Percentiles rank a stretch among this genome's conserved stretches.
phyloP scores from a whole-genome alignment of 352 stramenopile genomes.

The Elongisporangium anandrum region DNA sequence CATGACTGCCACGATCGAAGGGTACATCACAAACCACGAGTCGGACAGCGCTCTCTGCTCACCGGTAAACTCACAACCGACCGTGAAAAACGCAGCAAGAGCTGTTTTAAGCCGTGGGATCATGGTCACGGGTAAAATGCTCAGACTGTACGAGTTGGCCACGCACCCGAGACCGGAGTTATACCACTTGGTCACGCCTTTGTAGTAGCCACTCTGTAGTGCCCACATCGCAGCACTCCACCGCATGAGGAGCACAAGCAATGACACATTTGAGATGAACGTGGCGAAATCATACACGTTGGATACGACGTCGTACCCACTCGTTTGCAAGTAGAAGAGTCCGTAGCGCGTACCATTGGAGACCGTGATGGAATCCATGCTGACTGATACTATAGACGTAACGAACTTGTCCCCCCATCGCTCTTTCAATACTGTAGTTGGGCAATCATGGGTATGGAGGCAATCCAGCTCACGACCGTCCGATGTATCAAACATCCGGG shows the following conservation, averaged over 20 bases:
- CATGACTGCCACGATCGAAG: slow-evolving; percentile 14
- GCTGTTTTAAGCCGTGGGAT: slow-evolving; percentile 15
- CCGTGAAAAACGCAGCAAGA: slow-evolving; percentile 15
- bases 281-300: slow-evolving; percentile 26
- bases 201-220: slow-evolving; percentile 2
- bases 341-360: slow-evolving; percentile 16
- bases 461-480: slow-evolving; percentile 13
- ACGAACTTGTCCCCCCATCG: slow-evolving; percentile 7
- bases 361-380: slow-evolving; percentile 10
- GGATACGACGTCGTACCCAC: slow-evolving; percentile 4
- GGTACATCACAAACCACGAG: slow-evolving; percentile 25
- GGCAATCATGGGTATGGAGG: slow-evolving; percentile 2
- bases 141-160: slow-evolving; percentile 9
- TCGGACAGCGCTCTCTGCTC: slow-evolving; percentile 12
- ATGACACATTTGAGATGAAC: slow-evolving; percentile 22
- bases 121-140: slow-evolving; percentile 10
- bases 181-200: slow-evolving; percentile 4
- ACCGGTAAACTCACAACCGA: slow-evolving; percentile 16
- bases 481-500: slow-evolving; percentile 3
- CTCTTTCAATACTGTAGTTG: slow-evolving; percentile 1
- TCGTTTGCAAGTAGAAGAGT: slow-evolving; percentile 7
- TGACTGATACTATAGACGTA: slow-evolving; percentile 6
- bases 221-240: slow-evolving; percentile 24
- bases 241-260: slow-evolving; percentile 20
- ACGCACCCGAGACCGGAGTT: slow-evolving; percentile 13